Base-by-base conservation (phyloP, 176 grass and related monocot genomes). In the Oryza nivara region DNA sequence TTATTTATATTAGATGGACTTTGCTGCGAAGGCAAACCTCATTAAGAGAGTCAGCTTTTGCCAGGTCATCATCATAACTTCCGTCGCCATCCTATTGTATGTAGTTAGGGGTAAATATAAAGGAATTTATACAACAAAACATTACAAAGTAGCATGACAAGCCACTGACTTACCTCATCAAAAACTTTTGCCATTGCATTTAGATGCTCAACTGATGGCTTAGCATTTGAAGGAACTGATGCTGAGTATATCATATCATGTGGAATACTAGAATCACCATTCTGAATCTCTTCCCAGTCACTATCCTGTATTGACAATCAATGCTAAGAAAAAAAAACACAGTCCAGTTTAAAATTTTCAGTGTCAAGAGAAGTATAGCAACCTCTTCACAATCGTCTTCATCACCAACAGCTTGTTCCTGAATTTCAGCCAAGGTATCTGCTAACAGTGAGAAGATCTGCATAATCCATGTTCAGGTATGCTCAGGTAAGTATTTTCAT, bases 371-470 rank as follows among this genome's bases (percentile, higher is more conserved):
- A 74, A 54, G 28, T 77, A 30, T 81, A 81, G 17, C 23, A 89
- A 87, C 88, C 78, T 93, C 91, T 87, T 93, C 85, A 36, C 41
- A 79, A 16, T 92, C 63, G n/a, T 97, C 95, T 81, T 66, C 80
- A 30, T 80, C 89, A 83, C 87, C 91, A 46, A 84, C 61, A 0
- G 65, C 72, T 94, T 95, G 93, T 63, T 98, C 93, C 61, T 90
- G 91, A 71, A 98, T 93, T 84, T 95, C 96, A 87, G 87, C 72
- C 66, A 95, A 86, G 61, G 87, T 86, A 86, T 98, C 96, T 67
- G 87, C 84, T 86, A 98, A 90, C 41, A 98, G 65, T 14, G 89
- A 89, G 81, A 93, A 95, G 43, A 98, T 95, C 96, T 98, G 91
- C 89, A 95, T 19, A 61, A 86, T 70, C 54, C 77, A 91, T 79